These are phyloP conservation scores for Phytopythium chamaehyphon DNA, from an alignment of 352 stramenopile species.

Conservation along the genomic window DNA sequence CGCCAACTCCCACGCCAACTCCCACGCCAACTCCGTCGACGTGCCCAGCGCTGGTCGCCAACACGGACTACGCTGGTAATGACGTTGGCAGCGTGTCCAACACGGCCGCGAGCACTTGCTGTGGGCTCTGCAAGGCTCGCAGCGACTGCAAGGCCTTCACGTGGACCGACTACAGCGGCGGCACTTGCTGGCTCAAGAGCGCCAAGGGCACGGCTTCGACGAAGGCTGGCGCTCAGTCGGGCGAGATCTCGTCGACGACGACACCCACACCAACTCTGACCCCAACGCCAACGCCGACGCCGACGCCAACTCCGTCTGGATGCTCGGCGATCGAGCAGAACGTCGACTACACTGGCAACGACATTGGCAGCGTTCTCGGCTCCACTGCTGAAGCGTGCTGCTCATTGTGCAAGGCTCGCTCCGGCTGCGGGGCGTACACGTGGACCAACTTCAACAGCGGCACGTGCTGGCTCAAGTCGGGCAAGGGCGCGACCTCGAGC, in stretches of 20 bases:
- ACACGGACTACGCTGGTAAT: constrained; percentile 22
- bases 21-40: constrained; percentile 9
- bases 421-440: constrained; percentile 27
- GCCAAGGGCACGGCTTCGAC: constrained; percentile 25
- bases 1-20: not conserved
- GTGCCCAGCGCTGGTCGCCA: constrained; percentile 20
- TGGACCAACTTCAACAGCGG: constrained; percentile 40
- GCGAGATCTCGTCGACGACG: constrained; percentile 10
- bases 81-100: constrained; percentile 18
- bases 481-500: constrained; percentile 11
- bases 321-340: constrained; percentile 28
- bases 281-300: no score
- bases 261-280: no score
- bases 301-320: not conserved
- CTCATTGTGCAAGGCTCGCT: constrained; percentile 16
- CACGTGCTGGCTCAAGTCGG: constrained; percentile 43
- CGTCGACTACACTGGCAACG: constrained; percentile 25
- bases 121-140: constrained; percentile 8
- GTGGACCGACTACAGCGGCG: constrained; percentile 35
- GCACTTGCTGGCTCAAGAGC: constrained; percentile 57
- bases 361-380: constrained; percentile 17
- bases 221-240: constrained; percentile 23
- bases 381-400: constrained; percentile 22
- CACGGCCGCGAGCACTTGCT: constrained; percentile 12
- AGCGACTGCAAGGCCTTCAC: constrained; percentile 36